phyloP scores from a whole-genome alignment of 768 basidiomycete species.

The Filobasidium wieringae region DNA sequence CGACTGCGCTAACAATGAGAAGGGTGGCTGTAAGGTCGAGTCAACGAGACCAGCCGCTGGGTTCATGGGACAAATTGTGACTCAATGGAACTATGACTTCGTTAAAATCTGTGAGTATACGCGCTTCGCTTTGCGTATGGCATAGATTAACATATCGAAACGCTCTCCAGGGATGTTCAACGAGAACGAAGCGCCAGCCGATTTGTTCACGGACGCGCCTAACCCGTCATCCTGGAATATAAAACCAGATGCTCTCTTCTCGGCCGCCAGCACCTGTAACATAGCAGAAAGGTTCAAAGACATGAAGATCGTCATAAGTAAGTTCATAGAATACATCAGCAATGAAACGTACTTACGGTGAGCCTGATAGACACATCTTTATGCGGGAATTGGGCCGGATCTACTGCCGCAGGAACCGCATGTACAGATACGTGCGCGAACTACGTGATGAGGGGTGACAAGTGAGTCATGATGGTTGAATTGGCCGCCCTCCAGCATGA shows the following conservation, averaged over 20 bases:
- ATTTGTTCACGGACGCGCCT: not conserved
- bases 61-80: too few species aligned
- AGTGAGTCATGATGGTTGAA: not conserved
- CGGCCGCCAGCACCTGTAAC: not conserved
- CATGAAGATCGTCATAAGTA: slow-evolving; percentile 6
- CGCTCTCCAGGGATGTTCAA: slow-evolving; percentile 2
- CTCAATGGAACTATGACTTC: too few species aligned
- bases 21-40: too few species aligned
- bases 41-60: too few species aligned
- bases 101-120: too few species aligned
- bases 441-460: not conserved
- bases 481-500: not conserved
- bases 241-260: slow-evolving; percentile 2
- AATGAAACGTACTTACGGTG: too few species aligned
- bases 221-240: not conserved
- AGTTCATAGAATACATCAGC: not conserved
- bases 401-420: too few species aligned
- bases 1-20: too few species aligned
- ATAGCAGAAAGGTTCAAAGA: slow-evolving; percentile 1
- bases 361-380: slow-evolving; percentile 1
- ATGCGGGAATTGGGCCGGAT: slow-evolving; percentile 8
- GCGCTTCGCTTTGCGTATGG: too few species aligned
- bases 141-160: not conserved
- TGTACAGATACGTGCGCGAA: not conserved
- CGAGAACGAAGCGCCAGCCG: not conserved